A percentile compares a stretch with the other conserved stretches of the same genome.
Evolutionary conservation across 352 stramenopile species (phyloP).

Genomic region (Blastocystis sp.): DNA sequence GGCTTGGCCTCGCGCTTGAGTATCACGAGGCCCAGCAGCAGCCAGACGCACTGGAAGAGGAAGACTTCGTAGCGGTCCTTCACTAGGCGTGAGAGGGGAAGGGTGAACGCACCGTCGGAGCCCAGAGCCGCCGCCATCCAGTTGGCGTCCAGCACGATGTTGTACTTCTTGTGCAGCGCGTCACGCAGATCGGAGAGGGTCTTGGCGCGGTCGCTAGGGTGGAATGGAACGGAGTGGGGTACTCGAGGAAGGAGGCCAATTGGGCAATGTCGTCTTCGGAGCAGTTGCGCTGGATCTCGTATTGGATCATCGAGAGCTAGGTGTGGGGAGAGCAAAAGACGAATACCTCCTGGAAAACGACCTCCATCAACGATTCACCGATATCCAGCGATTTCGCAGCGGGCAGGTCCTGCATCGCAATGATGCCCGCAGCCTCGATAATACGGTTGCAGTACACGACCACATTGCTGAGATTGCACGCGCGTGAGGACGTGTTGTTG

Average conservation of each 20-base stretch:
- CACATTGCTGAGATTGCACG: neutral
- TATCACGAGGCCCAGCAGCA: neutral
- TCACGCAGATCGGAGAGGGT: constrained; percentile 10
- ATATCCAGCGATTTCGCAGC: constrained; percentile 3
- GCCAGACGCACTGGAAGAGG: constrained; percentile 28
- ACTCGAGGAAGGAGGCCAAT: constrained; percentile 46
- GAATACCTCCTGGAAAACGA: constrained; percentile 2
- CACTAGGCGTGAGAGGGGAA: neutral
- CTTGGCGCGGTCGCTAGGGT: neutral
- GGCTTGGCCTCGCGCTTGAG: neutral
- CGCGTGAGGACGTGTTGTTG: neutral
- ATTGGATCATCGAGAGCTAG: constrained; percentile 48
- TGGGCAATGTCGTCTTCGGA: neutral
- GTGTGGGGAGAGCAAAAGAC: neutral
- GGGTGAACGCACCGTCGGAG: neutral
- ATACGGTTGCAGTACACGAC: neutral
- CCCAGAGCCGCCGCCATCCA: neutral
- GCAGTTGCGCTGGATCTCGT: constrained; percentile 2
- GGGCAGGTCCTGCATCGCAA: neutral
- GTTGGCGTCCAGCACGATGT: neutral
- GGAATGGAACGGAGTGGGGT: neutral
- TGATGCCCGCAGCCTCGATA: neutral
- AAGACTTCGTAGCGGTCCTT: constrained; percentile 17
- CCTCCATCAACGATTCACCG: constrained; percentile 15
- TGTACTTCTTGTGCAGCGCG: neutral